Evolutionary conservation across 371 early-diverging fungal species (phyloP).

Genomic region (Pancytospora philotis): DNA sequence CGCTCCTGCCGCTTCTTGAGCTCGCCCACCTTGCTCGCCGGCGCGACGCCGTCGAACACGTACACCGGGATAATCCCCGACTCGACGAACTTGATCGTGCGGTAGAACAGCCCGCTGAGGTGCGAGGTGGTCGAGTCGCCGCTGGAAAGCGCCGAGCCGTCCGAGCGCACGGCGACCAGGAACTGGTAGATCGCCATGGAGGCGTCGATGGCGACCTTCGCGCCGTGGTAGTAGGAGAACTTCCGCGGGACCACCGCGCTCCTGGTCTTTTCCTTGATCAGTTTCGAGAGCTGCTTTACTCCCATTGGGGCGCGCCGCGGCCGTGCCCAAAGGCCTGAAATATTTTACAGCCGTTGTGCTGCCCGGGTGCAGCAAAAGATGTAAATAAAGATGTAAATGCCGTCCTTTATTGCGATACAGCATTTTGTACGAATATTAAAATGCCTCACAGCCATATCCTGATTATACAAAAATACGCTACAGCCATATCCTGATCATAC

Average conservation of each 20-base stretch:
- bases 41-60: constrained; percentile 98
- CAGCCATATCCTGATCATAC: background rate
- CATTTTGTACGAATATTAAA: background rate
- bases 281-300: constrained; percentile 76
- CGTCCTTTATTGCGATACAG: background rate
- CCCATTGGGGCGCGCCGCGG: constrained; percentile 63
- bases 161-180: constrained; percentile 86
- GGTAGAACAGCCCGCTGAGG: constrained; percentile 91
- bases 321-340: too few species aligned
- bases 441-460: background rate
- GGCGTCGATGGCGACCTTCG: constrained; percentile 93
- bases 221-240: constrained; percentile 77
- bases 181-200: constrained; percentile 97
- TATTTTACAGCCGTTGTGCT: too few species aligned
- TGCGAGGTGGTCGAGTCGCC: constrained; percentile 89
- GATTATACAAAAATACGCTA: background rate
- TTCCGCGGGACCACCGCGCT: constrained; percentile 69
- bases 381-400: background rate
- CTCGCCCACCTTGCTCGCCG: constrained; percentile 69
- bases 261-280: constrained; percentile 81
- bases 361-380: too few species aligned
- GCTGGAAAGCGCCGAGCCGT: constrained; percentile 74
- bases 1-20: constrained; percentile 71
- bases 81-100: constrained; percentile 92
- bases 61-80: constrained; percentile 89